These are phyloP conservation scores for Penicillium brevicompactum DNA, from an alignment of 2,329 filamentous ascomycete genomes.

Conservation along the genomic window DNA sequence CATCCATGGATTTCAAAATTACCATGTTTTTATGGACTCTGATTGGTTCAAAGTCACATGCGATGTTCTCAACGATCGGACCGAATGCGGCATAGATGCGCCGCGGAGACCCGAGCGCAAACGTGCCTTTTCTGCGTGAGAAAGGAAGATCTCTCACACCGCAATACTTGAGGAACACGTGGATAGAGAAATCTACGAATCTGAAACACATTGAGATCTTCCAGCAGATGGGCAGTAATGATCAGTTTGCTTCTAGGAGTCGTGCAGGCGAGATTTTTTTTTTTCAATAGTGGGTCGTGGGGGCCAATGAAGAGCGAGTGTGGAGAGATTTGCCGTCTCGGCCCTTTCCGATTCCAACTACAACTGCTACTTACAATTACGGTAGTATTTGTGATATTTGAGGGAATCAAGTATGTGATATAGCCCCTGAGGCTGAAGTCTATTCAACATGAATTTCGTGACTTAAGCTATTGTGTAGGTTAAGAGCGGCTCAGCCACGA, in stretches of 20 bases:
- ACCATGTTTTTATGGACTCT: not conserved
- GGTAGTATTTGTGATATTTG: not conserved
- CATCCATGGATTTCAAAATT: not conserved
- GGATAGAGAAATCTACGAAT: too few relatives aligned
- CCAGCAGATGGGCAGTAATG: not conserved
- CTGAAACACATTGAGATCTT: too few relatives aligned
- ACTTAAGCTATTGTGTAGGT: not conserved
- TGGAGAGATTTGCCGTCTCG: not conserved
- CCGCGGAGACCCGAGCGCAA: slow-evolving; percentile 3
- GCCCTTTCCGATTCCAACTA: not conserved
- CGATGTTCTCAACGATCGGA: slow-evolving; percentile 1
- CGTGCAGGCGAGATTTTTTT: slow-evolving; percentile 1
- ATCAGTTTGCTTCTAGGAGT: not conserved
- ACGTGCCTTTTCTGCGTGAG: not conserved
- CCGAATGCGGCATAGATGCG: slow-evolving; percentile 22
- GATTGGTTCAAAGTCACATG: not conserved
- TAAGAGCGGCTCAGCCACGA: not conserved
- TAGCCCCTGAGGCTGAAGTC: not conserved
- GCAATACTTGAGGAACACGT: not conserved
- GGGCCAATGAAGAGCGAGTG: not conserved
- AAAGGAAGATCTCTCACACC: not conserved
- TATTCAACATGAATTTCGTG: not conserved
- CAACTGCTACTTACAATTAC: not conserved
- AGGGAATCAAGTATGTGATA: too few relatives aligned
- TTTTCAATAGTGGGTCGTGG: not conserved